Percentiles rank a stretch among this genome's conserved stretches.
phyloP scores from a whole-genome alignment of 164 flowering plant species.

The Liriodendron chinense region DNA sequence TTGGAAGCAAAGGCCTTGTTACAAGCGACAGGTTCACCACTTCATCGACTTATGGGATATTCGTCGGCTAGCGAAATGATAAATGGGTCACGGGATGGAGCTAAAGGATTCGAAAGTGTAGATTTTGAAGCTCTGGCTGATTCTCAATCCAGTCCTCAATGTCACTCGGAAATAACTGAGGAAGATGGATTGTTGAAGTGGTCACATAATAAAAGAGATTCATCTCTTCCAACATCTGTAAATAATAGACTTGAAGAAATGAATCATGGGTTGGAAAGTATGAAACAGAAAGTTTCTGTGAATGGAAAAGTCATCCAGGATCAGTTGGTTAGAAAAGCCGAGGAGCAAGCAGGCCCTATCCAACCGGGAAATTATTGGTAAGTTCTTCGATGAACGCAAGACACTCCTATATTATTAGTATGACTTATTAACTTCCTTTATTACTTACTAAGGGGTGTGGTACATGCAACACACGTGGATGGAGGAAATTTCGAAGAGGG shows the following conservation, averaged over 20 bases:
- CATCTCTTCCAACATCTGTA: slow-evolving; percentile 41
- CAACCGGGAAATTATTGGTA: slow-evolving; percentile 78
- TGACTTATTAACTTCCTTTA: neutral
- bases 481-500: too few relatives aligned
- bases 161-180: slow-evolving; percentile 28
- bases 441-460: too few relatives aligned
- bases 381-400: slow-evolving; percentile 7
- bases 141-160: slow-evolving; percentile 22
- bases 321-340: slow-evolving; percentile 56
- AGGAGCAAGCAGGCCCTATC: slow-evolving; percentile 69
- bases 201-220: slow-evolving; percentile 37
- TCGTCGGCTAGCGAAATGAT: slow-evolving; percentile 43
- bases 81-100: neutral
- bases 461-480: too few relatives aligned
- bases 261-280: slow-evolving; percentile 34
- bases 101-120: neutral
- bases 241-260: slow-evolving; percentile 48
- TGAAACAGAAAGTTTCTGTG: slow-evolving; percentile 36
- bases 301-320: slow-evolving; percentile 57
- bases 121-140: neutral
- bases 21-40: slow-evolving; percentile 36
- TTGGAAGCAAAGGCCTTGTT: neutral
- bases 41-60: slow-evolving; percentile 82
- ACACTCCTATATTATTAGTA: neutral
- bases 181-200: slow-evolving; percentile 19